Evolutionary conservation across 2,329 filamentous ascomycete genomes (phyloP), one percentile per base, ranked within the genome.

Genomic region (Corinectria fuckeliana): DNA sequence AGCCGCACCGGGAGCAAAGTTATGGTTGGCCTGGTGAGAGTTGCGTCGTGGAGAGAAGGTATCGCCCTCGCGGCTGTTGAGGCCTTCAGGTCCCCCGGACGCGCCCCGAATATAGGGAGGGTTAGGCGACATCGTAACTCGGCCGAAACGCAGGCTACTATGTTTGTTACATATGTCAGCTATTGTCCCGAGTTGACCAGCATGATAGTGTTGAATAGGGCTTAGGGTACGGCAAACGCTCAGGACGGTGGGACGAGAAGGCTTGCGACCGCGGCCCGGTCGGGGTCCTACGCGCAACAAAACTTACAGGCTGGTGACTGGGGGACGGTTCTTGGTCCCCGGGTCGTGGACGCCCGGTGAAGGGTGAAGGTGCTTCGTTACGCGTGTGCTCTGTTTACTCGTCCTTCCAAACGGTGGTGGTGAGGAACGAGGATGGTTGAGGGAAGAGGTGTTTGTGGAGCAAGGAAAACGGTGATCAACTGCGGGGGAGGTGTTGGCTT

Each of bases 221-320:
- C 34, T 11, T n/a, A 8, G 20, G 21, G 7, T 25, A 21, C 6
- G 25, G 4, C 34, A 48, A 41, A 23, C 28, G 25, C n/a, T n/a
- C n/a, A 16, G 5, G 7, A 9, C 14, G 23, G 32, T 3, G 42
- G 42, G 23, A 18, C 3, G 18, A 4, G 10, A 52, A 52, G 38
- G 13, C 16, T 13, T 23, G 5, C 38, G 39, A 45, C 41, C n/a
- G 41, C 7, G 14, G 16, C 20, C n/a, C 9, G 30, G 6, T 26
- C 21, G 50, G 5, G 8, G 14, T 30, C 10, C 30, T 2, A 45
- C 28, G 7, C 14, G 28, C 8, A 45, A 36, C 18, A 23, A 47
- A 64, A 64, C 60, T 50, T 56, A 68, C 63, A 16, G 49, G 6
- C 26, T 42, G 32, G 25, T 2, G 25, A 53, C 13, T 14, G 16